phyloP scores from a whole-genome alignment of 768 basidiomycete species.

The Boletus eberwhitei region DNA sequence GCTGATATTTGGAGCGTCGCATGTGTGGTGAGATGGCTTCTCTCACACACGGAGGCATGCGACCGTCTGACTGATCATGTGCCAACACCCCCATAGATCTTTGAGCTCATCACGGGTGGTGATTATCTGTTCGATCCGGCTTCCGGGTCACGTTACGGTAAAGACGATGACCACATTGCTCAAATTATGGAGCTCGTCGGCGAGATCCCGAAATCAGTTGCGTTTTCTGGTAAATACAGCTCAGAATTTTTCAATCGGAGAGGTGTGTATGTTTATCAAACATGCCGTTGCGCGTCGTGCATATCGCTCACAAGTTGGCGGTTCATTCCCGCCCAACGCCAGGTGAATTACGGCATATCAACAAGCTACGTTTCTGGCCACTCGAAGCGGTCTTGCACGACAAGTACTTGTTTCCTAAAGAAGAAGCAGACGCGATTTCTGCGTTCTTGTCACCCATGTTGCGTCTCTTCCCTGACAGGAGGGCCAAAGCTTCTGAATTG shows the following conservation, averaged over 20 bases:
- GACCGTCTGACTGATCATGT: neutral
- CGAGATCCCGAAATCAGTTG: constrained; percentile 79
- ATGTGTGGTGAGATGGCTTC: constrained; percentile 66
- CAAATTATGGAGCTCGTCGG: constrained; percentile 97
- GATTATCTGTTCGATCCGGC: constrained; percentile 99
- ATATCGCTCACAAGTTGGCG: constrained; percentile 8
- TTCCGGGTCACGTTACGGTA: constrained; percentile 90
- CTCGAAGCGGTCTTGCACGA: constrained; percentile 79
- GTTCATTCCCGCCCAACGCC: too few species aligned
- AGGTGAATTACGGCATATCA: constrained; percentile 91
- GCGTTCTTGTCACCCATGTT: constrained; percentile 90
- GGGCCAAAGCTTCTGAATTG: constrained; percentile 85
- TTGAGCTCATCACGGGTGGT: constrained; percentile 93
- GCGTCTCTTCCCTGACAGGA: constrained; percentile 80
- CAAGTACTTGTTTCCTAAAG: constrained; percentile 89
- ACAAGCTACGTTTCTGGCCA: constrained; percentile 91
- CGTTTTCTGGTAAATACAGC: constrained; percentile 89
- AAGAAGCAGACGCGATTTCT: constrained; percentile 77
- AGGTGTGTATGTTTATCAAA: constrained; percentile 48
- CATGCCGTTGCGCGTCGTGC: neutral
- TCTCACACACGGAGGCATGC: neutral
- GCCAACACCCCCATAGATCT: constrained; percentile 51
- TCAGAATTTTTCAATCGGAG: constrained; percentile 95
- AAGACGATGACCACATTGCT: constrained; percentile 96
- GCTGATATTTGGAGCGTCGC: constrained; percentile 98